Conservation (phyloP, 2,329 filamentous ascomycete genomes). For the Aspergillus pseudoglaucus region DNA sequence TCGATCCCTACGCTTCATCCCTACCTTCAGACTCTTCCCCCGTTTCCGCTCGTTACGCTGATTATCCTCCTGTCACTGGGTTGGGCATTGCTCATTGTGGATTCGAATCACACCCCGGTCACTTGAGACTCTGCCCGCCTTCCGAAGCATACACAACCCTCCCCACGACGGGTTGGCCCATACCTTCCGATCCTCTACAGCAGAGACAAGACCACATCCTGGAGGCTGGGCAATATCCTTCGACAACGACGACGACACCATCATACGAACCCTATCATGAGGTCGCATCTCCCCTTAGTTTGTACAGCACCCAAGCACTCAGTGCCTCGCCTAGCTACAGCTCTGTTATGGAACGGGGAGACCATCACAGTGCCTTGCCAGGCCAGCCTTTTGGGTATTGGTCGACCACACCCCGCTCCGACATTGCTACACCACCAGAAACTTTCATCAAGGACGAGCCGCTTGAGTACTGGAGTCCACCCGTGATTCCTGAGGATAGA, state of each 20-base stretch:
- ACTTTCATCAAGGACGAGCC: slow-evolving; percentile 6
- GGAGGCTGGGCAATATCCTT: slow-evolving; percentile 14
- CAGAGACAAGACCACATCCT: slow-evolving; percentile 13
- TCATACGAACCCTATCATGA: slow-evolving; percentile 16
- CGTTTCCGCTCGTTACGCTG: not conserved
- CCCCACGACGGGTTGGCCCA: slow-evolving; percentile 16
- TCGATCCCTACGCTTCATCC: slow-evolving; percentile 21
- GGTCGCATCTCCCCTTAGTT: slow-evolving; percentile 18
- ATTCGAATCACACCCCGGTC: slow-evolving; percentile 16
- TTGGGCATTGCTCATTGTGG: slow-evolving; percentile 27
- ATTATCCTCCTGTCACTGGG: slow-evolving; percentile 7
- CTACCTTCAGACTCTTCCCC: slow-evolving; percentile 3
- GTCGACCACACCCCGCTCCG: slow-evolving; percentile 20
- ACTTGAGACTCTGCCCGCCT: slow-evolving; percentile 13
- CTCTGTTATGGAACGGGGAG: slow-evolving; percentile 11
- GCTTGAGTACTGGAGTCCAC: slow-evolving; percentile 13
- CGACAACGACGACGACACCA: slow-evolving; percentile 16
- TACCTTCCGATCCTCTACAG: slow-evolving; percentile 14
- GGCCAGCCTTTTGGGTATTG: slow-evolving; percentile 17
- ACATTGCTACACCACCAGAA: slow-evolving; percentile 13
- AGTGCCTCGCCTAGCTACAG: slow-evolving; percentile 21
- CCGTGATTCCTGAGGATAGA: slow-evolving; percentile 4
- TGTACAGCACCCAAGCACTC: slow-evolving; percentile 17
- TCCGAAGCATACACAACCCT: slow-evolving; percentile 13
- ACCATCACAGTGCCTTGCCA: slow-evolving; percentile 8